phyloP scores from a whole-genome alignment of 2,329 filamentous ascomycete genomes.

The Alternaria panax region DNA sequence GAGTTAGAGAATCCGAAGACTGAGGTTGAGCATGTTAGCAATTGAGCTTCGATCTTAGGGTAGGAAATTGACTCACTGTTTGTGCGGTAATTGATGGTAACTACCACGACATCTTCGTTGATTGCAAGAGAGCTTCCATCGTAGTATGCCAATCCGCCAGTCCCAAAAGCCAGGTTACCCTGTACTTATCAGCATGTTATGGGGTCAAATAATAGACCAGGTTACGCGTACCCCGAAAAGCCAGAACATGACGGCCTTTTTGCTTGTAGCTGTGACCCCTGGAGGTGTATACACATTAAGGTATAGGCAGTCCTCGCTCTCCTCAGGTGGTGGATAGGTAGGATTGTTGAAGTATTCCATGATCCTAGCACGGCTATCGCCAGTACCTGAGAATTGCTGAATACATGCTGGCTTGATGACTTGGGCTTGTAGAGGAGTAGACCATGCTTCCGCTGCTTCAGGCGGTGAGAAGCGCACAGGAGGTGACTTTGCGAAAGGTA shows the following conservation, averaged over 20 bases:
- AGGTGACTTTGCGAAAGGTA: constrained; percentile 26
- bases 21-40: background rate
- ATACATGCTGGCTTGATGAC: constrained; percentile 22
- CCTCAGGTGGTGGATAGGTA: constrained; percentile 13
- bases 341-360: constrained; percentile 22
- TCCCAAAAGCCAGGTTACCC: constrained; percentile 31
- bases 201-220: background rate
- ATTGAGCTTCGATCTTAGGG: background rate
- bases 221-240: constrained; percentile 5
- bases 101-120: constrained; percentile 30
- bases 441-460: constrained; percentile 20
- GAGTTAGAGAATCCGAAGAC: constrained; percentile 31
- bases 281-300: constrained; percentile 46
- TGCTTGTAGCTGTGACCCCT: constrained; percentile 11
- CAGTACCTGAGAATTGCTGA: constrained; percentile 20
- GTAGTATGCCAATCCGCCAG: constrained; percentile 22
- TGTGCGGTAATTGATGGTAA: constrained; percentile 37
- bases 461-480: constrained; percentile 27
- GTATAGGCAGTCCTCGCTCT: constrained; percentile 51
- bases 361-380: constrained; percentile 21
- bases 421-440: constrained; percentile 18
- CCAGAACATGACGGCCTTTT: constrained; percentile 26
- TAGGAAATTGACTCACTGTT: constrained; percentile 16
- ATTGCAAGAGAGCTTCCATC: constrained; percentile 37
- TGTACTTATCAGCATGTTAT: constrained; percentile 22